Evolutionary conservation across 192 early-diverging fungal species (phyloP).

Genomic region (Umbelopsis sp.): DNA sequence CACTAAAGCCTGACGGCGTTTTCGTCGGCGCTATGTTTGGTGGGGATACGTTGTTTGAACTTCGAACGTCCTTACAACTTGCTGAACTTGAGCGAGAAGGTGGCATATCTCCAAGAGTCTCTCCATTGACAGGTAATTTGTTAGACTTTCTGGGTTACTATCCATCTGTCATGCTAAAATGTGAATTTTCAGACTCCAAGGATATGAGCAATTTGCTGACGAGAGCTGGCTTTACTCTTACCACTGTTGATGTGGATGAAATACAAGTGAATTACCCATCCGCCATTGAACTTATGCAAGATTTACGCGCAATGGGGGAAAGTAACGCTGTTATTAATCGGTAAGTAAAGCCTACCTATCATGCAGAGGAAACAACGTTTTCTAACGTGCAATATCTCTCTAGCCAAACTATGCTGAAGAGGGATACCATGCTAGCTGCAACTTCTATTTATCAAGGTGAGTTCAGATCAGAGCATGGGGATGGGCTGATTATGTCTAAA

Average conservation of each 20-base stretch:
- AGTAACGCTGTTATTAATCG: constrained; percentile 81
- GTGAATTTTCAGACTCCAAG: constrained; percentile 49
- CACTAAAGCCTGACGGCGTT: constrained; percentile 89
- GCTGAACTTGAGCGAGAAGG: constrained; percentile 91
- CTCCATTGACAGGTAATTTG: constrained; percentile 78
- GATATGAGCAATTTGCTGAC: constrained; percentile 82
- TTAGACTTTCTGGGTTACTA: neutral
- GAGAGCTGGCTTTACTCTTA: constrained; percentile 85
- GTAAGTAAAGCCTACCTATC: constrained; percentile 34
- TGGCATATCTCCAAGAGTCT: constrained; percentile 87
- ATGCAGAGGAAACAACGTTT: neutral
- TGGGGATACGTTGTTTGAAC: constrained; percentile 95
- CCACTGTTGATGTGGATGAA: constrained; percentile 93
- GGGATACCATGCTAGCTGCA: constrained; percentile 86
- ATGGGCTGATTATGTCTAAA: neutral
- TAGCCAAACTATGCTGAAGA: constrained; percentile 68
- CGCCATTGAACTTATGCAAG: constrained; percentile 88
- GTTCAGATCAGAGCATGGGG: neutral
- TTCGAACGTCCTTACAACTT: constrained; percentile 89
- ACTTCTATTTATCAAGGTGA: constrained; percentile 86
- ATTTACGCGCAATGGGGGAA: constrained; percentile 93
- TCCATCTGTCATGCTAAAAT: neutral
- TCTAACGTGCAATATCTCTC: neutral
- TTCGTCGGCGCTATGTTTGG: constrained; percentile 95
- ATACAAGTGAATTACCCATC: constrained; percentile 90